Base-by-base conservation (phyloP, 805 yeast species). In the Candida orba region DNA sequence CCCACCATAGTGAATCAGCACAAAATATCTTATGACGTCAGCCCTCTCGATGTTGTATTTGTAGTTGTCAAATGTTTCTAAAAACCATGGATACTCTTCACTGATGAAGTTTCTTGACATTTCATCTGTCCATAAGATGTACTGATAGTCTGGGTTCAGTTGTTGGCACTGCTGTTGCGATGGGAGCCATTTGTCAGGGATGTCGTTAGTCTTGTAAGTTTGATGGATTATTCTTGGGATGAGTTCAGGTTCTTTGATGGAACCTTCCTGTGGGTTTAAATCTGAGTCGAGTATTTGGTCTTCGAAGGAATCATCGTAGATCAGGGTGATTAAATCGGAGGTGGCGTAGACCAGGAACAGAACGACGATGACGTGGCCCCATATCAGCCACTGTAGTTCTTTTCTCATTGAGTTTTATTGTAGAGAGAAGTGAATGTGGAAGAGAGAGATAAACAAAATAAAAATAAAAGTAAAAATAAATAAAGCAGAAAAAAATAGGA, bases 211-310 rank as follows among this genome's bases (percentile, higher is more conserved):
- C 60, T 85, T 89, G 64, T 90, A 90, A 13, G 96, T 90, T 63
- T 90, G 97, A 60, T 90, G 97, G 43, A 90, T 88, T 59, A 89
- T 88, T 57, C 84, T 85, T 33, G 97, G 97, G 37, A 89, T 87
- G 33, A 83, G 59, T 46, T 72, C 73, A 9, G 79, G 78, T 45
- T 67, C 66, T 17, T 63, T 65, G 18, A 66, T 58, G 7, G 64
- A 57, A n/a, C 69, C 69, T 29, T 53, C 49, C 6, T 69, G 64
- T 2, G 81, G 81, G 51, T 80, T 77, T 39, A 85, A 58, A 47
- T 87, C 95, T 13, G 68, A 66, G 40, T 78, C 78, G 14, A 76
- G 58, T 22, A 86, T 65, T 1, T 84, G 85, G 56, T 83, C 86
- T 14, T 71, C 65, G 56, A 69, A 73, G 0, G 88, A 68, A 59